Evolutionary conservation across 495 filamentous ascomycete genomes (phyloP), one percentile per base, ranked within the genome.

Genomic region (Darksidea phi): DNA sequence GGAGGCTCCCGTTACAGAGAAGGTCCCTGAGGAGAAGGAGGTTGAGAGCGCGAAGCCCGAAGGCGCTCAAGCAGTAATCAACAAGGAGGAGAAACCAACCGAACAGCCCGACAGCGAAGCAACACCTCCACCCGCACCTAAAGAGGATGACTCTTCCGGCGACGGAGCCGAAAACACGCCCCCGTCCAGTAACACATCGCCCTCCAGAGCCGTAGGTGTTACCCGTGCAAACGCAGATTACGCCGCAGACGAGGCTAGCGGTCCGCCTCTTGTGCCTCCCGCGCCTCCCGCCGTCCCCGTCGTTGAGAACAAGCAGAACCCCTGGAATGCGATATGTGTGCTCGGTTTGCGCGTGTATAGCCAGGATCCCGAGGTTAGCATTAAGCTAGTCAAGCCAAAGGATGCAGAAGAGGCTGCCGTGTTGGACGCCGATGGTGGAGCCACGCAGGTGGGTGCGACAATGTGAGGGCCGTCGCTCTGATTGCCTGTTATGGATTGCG

Each of bases 301-400:
- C n/a, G 20, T 45, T 24, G 63, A 43, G 20, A 57, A 54, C 34
- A 69, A 62, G 37, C 57, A 59, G 20, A 69, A 65, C 26, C 62
- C 66, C 8, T 69, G 66, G 66, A 66, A 65, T 26, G 66, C 66
- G 3, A 48, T 66, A 18, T 66, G 62, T 21, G 66, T 66, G 6
- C 26, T 69, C 2, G 62, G 66, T 10, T 25, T 69, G 26, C 23
- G 62, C 13, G 66, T 69, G 23, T 69, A 65, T 42, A 18, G 54
- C n/a, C 28, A 59, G 20, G 66, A 69, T 42, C 25, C 57, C 6
- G 66, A 69, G 15, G 62, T 66, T 20, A 69, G 48, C 43, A 65
- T 69, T 25, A 65, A 62, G 57, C 49, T 69, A 4, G 49, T 69
- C 15, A 66, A 69, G 45, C 66, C 66, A 1, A 69, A 63, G 53